Percentiles rank a stretch among this genome's conserved stretches.
These are phyloP conservation scores for Tylopilus cervinicoccineus DNA, from an alignment of 768 basidiomycete species.

Conservation along the genomic window DNA sequence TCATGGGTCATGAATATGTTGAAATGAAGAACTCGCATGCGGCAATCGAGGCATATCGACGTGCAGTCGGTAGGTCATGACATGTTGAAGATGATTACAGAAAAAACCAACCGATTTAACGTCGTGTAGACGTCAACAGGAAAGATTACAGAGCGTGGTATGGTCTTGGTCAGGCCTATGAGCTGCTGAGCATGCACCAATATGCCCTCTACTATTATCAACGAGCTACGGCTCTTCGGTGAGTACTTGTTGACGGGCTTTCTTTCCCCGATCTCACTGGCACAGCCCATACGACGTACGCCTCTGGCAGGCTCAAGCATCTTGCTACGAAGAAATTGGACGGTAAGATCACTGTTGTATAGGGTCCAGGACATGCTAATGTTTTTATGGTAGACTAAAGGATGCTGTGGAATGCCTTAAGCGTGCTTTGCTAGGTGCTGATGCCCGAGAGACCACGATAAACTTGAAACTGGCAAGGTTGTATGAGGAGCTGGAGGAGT, in stretches of 20 bases:
- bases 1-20: constrained; percentile 98
- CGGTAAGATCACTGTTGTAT: constrained; percentile 43
- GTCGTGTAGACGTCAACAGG: constrained; percentile 78
- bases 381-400: constrained; percentile 48
- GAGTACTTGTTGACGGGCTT: constrained; percentile 9
- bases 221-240: constrained; percentile 90
- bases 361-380: constrained; percentile 2
- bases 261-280: constrained; percentile 1
- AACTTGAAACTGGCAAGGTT: constrained; percentile 72
- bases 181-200: constrained; percentile 93
- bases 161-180: constrained; percentile 97
- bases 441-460: constrained; percentile 70
- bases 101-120: not conserved
- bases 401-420: constrained; percentile 93
- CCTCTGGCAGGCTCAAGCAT: constrained; percentile 92
- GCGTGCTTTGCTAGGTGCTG: constrained; percentile 80
- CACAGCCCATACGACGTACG: constrained; percentile 90
- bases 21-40: constrained; percentile 99
- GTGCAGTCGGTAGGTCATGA: constrained; percentile 78
- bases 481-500: constrained; percentile 63
- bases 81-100: not conserved
- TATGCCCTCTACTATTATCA: constrained; percentile 97
- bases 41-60: constrained; percentile 94
- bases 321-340: constrained; percentile 90
- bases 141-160: constrained; percentile 99